Evolutionary conservation across 768 basidiomycete species (phyloP).

Genomic region (Suillus occidentalis): DNA sequence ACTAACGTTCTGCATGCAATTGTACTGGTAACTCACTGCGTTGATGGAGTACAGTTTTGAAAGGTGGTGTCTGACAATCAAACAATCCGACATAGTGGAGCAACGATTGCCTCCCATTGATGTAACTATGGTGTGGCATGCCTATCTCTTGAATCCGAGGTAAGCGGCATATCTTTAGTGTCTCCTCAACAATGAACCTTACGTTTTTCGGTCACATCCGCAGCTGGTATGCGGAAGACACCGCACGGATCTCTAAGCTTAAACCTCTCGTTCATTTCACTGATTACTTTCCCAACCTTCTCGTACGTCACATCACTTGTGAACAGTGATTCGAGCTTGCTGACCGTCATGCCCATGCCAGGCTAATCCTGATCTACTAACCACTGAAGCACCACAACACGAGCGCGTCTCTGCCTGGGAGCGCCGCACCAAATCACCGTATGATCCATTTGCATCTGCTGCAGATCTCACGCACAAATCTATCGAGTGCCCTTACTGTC

Average conservation of each 20-base stretch:
- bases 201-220: background rate
- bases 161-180: constrained; percentile 11
- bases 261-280: constrained; percentile 2
- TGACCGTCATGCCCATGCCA: background rate
- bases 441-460: constrained; percentile 29
- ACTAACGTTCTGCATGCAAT: background rate
- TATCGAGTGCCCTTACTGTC: constrained; percentile 33
- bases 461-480: constrained; percentile 17
- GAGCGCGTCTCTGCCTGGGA: constrained; percentile 11
- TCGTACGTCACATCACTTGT: constrained; percentile 12
- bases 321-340: background rate
- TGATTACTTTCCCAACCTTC: constrained; percentile 10
- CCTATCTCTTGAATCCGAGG: constrained; percentile 41
- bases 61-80: constrained; percentile 30
- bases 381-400: background rate
- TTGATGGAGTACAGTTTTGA: constrained; percentile 30
- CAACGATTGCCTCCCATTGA: constrained; percentile 35
- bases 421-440: constrained; percentile 16
- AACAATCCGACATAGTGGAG: constrained; percentile 3
- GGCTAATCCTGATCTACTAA: constrained; percentile 4
- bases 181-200: background rate
- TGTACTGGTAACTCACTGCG: background rate
- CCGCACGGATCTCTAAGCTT: background rate
- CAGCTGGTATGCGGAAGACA: constrained; percentile 30
- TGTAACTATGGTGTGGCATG: constrained; percentile 42